Conservation (phyloP, 352 stramenopile species). For the Phytophthora sp. region DNA sequence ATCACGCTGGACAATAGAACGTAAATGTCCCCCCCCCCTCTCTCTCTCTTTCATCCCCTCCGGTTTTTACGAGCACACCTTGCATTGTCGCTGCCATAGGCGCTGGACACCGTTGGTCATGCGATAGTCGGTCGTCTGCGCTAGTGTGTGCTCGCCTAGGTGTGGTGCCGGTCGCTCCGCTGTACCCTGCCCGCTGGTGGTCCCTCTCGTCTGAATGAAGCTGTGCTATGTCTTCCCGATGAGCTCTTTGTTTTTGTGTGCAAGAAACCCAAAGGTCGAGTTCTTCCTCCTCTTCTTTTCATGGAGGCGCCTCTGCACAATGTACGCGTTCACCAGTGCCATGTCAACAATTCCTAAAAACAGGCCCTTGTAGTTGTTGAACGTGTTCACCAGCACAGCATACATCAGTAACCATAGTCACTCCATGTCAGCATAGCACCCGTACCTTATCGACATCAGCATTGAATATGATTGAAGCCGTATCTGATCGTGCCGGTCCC, state of each 20-base stretch:
- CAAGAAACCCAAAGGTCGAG: neutral
- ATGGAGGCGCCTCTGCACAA: neutral
- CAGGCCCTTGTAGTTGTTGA: neutral
- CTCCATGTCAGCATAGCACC: neutral
- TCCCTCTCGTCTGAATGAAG: neutral
- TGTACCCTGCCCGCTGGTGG: no score
- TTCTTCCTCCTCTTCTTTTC: neutral
- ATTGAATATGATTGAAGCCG: no score
- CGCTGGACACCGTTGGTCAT: slow-evolving; percentile 5
- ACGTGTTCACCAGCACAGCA: neutral
- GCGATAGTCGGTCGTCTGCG: neutral
- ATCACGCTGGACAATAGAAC: no score
- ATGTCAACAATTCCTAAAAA: no score
- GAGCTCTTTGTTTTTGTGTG: neutral
- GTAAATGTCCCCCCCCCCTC: no score
- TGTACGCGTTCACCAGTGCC: neutral
- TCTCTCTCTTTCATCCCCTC: no score
- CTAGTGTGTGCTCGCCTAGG: neutral
- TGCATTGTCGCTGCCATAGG: neutral
- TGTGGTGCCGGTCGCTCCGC: neutral
- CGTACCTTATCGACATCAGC: neutral
- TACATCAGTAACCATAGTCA: neutral
- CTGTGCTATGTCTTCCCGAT: neutral
- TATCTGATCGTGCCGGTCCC: neutral
- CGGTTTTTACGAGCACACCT: no score